Base-by-base conservation (phyloP, 1,284 basidiomycete species). In the Ustilago curta region DNA sequence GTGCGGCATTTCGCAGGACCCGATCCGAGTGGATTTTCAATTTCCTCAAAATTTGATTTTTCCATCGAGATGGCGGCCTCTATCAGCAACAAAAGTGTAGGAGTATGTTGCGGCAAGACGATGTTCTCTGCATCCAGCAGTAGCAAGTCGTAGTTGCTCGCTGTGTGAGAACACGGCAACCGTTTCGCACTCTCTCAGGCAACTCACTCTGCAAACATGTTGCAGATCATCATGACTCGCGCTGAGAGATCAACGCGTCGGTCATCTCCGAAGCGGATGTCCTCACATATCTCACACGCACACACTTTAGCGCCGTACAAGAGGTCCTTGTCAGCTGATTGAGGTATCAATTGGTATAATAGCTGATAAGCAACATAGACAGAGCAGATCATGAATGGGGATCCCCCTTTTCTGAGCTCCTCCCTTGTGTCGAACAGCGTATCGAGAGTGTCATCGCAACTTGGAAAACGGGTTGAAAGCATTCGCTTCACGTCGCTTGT, bases 401-500 rank as follows among this genome's bases (percentile, higher is more conserved):
- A n/a, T n/a, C n/a, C 11, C 23, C 19, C 32, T 3, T 12, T 12
- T 18, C 9, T 31, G 19, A 8, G 44, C 19, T 16, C 6, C 11
- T 11, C 6, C 11, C 5, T 31, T 29, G 27, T n/a, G 37, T 16
- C 6, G 21, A 19, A 27, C 27, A 27, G 27, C 27, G 27, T 27
- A 7, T 27, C 27, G 7, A 27, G 4, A 27, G 7, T 27, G 7
- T 77, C 61, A 83, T 19, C 82, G 77, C 56, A 83, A 56, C 71
- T 82, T 81, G 52, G 73, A 70, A 45, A 83, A 82, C n/a, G 81
- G 79, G 35, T 80, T 77, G 39, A 83, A 77, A 21, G 77, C 66
- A 14, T 75, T 70, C 35, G 56, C 70, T 54, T 79, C 75, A 19
- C 72, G 64, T 16, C 70, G 65, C 59, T 74, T 73, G 52, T 78